Evolutionary conservation across 148 eudicot genomes (phyloP).

Genomic region (Rhododendron vialii): DNA sequence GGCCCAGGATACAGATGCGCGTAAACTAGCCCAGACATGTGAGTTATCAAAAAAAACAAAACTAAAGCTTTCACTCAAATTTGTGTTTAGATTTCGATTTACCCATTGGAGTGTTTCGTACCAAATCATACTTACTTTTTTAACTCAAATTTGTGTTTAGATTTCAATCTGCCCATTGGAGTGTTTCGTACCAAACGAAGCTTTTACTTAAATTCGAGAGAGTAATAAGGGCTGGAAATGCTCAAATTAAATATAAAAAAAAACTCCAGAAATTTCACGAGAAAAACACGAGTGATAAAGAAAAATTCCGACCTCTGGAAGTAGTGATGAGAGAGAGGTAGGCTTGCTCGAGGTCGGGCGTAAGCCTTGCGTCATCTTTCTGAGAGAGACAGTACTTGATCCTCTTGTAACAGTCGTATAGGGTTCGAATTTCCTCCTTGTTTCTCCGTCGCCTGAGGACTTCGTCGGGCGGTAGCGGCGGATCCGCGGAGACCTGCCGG

Average conservation of each 20-base stretch:
- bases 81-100: too few species aligned
- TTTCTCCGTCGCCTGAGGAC: constrained; percentile 46
- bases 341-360: constrained; percentile 74
- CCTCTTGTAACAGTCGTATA: constrained; percentile 58
- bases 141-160: too few species aligned
- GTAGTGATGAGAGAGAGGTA: constrained; percentile 76
- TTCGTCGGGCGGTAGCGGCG: constrained; percentile 62
- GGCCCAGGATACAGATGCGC: too few species aligned
- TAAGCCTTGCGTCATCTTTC: constrained; percentile 29
- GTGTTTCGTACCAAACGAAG: neutral
- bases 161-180: neutral
- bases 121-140: too few species aligned
- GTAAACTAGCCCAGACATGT: too few species aligned
- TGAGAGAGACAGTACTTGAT: constrained; percentile 50
- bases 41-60: too few species aligned
- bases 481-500: constrained; percentile 27
- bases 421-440: constrained; percentile 69
- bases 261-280: neutral
- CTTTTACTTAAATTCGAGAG: neutral
- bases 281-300: constrained; percentile 4
- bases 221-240: neutral
- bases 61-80: too few species aligned
- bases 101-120: too few species aligned
- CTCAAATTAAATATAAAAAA: neutral
- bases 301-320: constrained; percentile 54